Base-by-base conservation (phyloP, 2,329 filamentous ascomycete genomes). In the Cytospora leucostoma region DNA sequence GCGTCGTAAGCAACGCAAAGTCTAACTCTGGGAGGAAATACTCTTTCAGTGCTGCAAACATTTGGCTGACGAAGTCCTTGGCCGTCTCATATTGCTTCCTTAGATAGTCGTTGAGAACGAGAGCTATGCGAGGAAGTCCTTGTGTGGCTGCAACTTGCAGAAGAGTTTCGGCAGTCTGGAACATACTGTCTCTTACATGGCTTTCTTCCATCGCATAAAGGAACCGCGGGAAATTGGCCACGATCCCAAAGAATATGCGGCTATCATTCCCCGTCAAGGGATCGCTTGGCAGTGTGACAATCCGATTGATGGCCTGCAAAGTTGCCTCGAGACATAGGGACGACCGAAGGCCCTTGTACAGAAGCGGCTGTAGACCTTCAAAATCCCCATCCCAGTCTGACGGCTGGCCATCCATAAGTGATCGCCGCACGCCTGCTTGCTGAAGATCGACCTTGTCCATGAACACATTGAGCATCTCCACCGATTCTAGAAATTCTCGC, bases 301-400 rank as follows among this genome's bases (percentile, higher is more conserved):
- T 81, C 70, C 87, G 88, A 70, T 96, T 88, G 61, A 99, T 82
- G 1, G 92, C 87, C 56, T 86, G 82, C 51, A 99, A 79, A 1
- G 93, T 93, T 53, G 88, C 83, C 38, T 92, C 88, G 67, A 96
- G 85, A 65, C 92, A 96, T 8, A 88, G 76, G 0, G 92, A 93
- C 0, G 95, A 99, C 61, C 94, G 88, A 34, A 98, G 78, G 0
- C 95, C 96, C 74, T 98, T 98, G 78, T 97, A 94, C 0, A 97
- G 82, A 53, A 98, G 78, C 4, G 88, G 85, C 67, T 97, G 91
- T 10, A 99, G 78, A 2, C 96, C 95, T 65, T 95, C 89, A 70
- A 98, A 98, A 0, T 81, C 77, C 2, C 92, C 92, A 70, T 97
- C 92, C 95, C 96, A 99, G 68, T 89, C 90, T 1, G 86, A 82